phyloP scores from a whole-genome alignment of 108 stramenopile species.

The Seminavis robusta region DNA sequence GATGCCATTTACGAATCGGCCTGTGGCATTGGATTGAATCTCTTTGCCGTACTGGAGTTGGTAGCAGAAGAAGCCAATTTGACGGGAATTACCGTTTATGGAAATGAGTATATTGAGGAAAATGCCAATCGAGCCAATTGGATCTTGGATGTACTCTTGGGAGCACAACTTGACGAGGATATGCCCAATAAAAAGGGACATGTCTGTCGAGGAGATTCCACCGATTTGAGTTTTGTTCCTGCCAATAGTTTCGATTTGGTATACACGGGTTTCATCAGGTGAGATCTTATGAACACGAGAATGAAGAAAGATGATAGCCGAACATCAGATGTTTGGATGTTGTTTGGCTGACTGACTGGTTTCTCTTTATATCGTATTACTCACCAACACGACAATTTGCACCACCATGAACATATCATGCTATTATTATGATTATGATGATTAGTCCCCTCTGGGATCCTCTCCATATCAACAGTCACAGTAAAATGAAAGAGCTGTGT shows the following conservation, averaged over 20 bases:
- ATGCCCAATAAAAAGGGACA: constrained; percentile 18
- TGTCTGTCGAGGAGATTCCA: constrained; percentile 40
- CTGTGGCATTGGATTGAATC: constrained; percentile 27
- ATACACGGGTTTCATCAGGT: constrained; percentile 35
- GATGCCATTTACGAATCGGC: constrained; percentile 31
- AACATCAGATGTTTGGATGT: no score
- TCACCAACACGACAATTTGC: no score
- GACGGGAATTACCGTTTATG: constrained; percentile 23
- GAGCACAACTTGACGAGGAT: background rate
- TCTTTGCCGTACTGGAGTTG: constrained; percentile 25
- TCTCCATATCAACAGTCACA: no score
- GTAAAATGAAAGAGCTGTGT: constrained; percentile 4
- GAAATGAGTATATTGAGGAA: constrained; percentile 28
- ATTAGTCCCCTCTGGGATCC: no score
- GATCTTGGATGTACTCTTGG: background rate
- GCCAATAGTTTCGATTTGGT: constrained; percentile 42
- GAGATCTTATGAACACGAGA: constrained; percentile 7
- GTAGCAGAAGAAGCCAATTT: constrained; percentile 21
- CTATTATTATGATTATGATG: no score
- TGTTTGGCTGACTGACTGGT: no score
- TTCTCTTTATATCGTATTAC: no score
- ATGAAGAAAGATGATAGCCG: no score
- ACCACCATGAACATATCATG: no score
- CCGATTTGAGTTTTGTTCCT: constrained; percentile 27
- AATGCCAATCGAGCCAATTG: constrained; percentile 5